Base-by-base conservation (phyloP, 345 rosid genomes). In the Ceriops zippeliana region DNA sequence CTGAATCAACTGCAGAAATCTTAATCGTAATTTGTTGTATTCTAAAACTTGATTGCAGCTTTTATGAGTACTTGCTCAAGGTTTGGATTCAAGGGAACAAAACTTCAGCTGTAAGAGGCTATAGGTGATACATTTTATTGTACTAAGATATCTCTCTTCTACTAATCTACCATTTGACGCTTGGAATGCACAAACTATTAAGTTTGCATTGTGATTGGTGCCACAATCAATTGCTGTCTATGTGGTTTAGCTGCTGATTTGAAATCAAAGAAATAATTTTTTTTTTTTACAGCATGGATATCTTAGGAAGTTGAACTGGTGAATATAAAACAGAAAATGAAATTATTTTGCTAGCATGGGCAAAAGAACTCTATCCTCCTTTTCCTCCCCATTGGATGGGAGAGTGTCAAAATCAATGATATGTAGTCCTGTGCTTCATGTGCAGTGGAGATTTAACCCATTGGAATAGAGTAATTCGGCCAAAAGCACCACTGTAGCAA, bases 21-120 rank as follows among this genome's bases (percentile, higher is more conserved):
- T 2, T 11, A 42, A 13, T 42, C 49, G 1, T 58, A 42, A 46
- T 26, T 52, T 63, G 59, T 26, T 60, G 37, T 26, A 52, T 61
- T 56, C 21, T 30, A 46, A 67, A 59, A 56, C 62, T 52, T 58
- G 20, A 52, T 72, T 75, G 79, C 86, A 96, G 99, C 85, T 96
- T 96, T 72, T 96, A 96, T 65, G 99, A 96, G 69, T 96, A 96
- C 79, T 78, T 96, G 83, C 99, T 96, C 76, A 96, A 92, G 78
- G 98, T 85, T 70, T 96, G 99, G 99, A 80, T 92, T 66, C 97
- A 92, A 73, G 99, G 99, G 70, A 92, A 89, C 82, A 88, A 80
- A 84, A 92, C 98, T n/a, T 78, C 87, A 66, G 79, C 83, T 35
- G 89, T 96, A 68, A 86, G 78, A 75, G 78, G 46, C 46, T 96